Evolutionary conservation across 2,329 filamentous ascomycete species (phyloP), one percentile per base, ranked within the genome.

Genomic region (Sclerotinia nivalis): DNA sequence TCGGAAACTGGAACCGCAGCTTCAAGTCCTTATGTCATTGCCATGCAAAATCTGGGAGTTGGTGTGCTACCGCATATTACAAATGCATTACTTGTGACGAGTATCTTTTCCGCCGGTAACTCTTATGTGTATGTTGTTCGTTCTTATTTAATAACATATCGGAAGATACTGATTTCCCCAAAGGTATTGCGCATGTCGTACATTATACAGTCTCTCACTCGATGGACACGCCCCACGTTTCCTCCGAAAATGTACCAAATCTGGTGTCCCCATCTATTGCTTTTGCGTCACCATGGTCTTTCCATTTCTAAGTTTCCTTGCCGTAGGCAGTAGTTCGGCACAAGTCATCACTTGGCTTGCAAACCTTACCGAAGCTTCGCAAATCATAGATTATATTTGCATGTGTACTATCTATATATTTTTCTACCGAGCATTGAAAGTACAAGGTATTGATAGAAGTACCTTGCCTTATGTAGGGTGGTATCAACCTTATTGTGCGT

Each of bases 241-340:
- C 72, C 89, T 91, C 8, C 84, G 83, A 1, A 86, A 81, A 59
- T 91, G 88, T 77, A 91, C 87, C 0, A 84, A 81, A 66, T 82
- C 81, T 10, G 91, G 91, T 34, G 89, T 85, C 4, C 76, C 75
- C 4, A 71, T 75, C 49, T 93, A 74, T 91, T 92, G 81, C 91
- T 89, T 77, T 89, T 93, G 60, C 73, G 79, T 13, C 78, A 89
- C 43, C 87, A 91, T 6, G 84, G 93, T 66, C 76, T 87, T 95
- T 75, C 87, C 89, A 0, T 83, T 94, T 12, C 81, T 96, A 13
- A 86, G 88, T 5, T 95, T 93, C 78, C 84, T 95, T 37, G 89
- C 87, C 13, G 84, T 87, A 71, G 84, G 84, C 70, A 85, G 88
- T 1, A 85, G 76, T 50, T 74, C 75, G 2, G 77, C 75, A 25